Evolutionary conservation across 139 green algal species (phyloP).

Genomic region (Parachlorella kessleri): DNA sequence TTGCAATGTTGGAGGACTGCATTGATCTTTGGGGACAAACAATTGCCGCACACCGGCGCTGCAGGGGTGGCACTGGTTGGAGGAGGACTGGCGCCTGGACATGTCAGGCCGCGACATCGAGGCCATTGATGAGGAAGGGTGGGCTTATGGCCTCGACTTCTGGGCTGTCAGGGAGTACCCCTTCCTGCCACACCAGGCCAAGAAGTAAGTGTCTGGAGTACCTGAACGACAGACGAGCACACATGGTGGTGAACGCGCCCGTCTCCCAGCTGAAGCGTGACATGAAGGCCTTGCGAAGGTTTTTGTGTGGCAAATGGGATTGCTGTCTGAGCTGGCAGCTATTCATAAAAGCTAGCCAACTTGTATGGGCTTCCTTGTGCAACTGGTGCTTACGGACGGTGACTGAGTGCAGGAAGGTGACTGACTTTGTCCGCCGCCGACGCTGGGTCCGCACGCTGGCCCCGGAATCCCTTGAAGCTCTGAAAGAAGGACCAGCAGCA

Average conservation of each 20-base stretch:
- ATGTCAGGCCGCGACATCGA: constrained; percentile 50
- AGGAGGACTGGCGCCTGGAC: constrained; percentile 79
- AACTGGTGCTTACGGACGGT: no score
- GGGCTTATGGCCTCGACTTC: constrained; percentile 71
- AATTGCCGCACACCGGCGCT: no score
- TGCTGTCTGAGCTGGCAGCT: no score
- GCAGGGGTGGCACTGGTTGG: constrained; percentile 58
- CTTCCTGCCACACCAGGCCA: constrained; percentile 36
- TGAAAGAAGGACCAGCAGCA: not conserved
- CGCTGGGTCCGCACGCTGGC: constrained; percentile 59
- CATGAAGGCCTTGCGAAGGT: no score
- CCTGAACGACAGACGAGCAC: no score
- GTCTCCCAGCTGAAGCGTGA: no score
- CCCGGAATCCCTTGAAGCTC: not conserved
- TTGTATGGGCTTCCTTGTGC: no score
- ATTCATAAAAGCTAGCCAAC: no score
- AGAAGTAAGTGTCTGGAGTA: constrained; percentile 14
- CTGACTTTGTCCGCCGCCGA: constrained; percentile 68
- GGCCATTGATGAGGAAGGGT: constrained; percentile 65
- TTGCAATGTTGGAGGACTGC: no score
- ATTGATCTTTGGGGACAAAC: no score
- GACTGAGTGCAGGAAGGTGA: constrained; percentile 35
- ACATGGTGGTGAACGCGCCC: no score
- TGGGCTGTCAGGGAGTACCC: constrained; percentile 22
- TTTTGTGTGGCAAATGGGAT: no score